Evolutionary conservation across 2,329 filamentous ascomycete species (phyloP), one percentile per base, ranked within the genome.

Genomic region (Cladosporium sp.): DNA sequence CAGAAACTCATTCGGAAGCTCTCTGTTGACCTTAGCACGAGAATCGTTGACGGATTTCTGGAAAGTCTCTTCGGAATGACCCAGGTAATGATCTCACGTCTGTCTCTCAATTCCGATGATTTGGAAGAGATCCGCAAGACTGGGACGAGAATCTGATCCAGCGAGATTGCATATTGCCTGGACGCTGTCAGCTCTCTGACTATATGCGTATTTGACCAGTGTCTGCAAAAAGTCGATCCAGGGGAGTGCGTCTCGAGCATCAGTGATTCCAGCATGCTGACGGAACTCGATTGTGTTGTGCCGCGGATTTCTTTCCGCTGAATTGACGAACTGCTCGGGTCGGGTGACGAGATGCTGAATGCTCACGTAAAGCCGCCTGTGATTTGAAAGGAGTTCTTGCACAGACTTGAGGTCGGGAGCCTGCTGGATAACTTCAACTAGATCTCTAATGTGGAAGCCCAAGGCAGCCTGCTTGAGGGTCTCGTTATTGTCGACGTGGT

Each of bases 211-310:
- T 12, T 25, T 35, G 17, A 50, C 47, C 6, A 50, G 34, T 9
- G 47, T 25, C 3, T 35, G 28, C 20, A 37, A 9, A 20, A 50
- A 50, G 15, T 37, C 15, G 19, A 50, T 25, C 47, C 47, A 50
- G 19, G 47, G 28, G 2, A 50, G 34, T 37, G 47, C 17, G 10
- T 50, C 47, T 8, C n/a, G 9, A 32, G 47, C 32, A 24, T 17
- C 10, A 12, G 34, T 37, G 19, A 50, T 8, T 1, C 64, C 66
- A 17, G 56, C 49, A 39, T 71, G 70, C 36, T 71, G 68, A 6
- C 67, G 61, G 61, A 72, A 71, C 57, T 68, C 67, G 40, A 71
- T 66, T 1, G 69, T 71, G 9, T 50, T 50, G 28, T 25, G 42
- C 17, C 22, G 15, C 17, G 22, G 42, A n/a, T 24, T 25, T 3